phyloP scores from a whole-genome alignment of 1,284 basidiomycete genomes.

The Coriolopsis trogii region DNA sequence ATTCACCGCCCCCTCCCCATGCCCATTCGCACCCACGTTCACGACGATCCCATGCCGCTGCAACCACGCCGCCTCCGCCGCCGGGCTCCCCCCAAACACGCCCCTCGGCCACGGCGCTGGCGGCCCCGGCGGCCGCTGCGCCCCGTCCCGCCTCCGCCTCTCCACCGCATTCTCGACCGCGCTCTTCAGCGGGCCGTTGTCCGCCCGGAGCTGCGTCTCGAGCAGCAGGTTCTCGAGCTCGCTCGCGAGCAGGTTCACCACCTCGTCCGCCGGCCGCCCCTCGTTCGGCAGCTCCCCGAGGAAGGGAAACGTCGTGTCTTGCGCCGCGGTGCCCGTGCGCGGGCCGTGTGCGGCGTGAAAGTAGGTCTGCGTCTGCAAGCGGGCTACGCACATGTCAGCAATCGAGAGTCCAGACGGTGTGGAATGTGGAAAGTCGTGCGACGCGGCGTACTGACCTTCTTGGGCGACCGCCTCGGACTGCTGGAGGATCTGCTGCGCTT shows the following conservation, averaged over 20 bases:
- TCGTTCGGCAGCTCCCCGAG: slow-evolving; percentile 16
- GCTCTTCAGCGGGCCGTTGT: slow-evolving; percentile 53
- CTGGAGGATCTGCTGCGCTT: slow-evolving; percentile 32
- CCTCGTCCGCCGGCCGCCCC: slow-evolving; percentile 28
- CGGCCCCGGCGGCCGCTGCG: not conserved
- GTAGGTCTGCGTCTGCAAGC: slow-evolving; percentile 24
- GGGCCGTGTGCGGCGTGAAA: slow-evolving; percentile 29
- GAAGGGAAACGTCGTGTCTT: slow-evolving; percentile 22
- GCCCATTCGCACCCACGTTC: not conserved
- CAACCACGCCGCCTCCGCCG: slow-evolving; percentile 8
- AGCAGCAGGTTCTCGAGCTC: slow-evolving; percentile 70
- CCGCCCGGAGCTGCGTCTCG: slow-evolving; percentile 57
- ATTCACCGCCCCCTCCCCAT: not conserved
- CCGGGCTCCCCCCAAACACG: not conserved
- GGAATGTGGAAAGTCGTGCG: not conserved
- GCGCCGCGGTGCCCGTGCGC: slow-evolving; percentile 19
- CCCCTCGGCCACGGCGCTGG: slow-evolving; percentile 3
- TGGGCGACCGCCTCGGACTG: slow-evolving; percentile 44
- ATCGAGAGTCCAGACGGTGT: no score
- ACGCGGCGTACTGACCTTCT: slow-evolving; percentile 52
- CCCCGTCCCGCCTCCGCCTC: slow-evolving; percentile 10
- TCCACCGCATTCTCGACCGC: slow-evolving; percentile 27
- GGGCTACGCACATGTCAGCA: not conserved
- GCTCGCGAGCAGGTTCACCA: slow-evolving; percentile 45
- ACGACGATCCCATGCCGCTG: not conserved